These are phyloP conservation scores for Sporothrix curviconia DNA, from an alignment of 2,329 filamentous ascomycete species.

Conservation along the genomic window DNA sequence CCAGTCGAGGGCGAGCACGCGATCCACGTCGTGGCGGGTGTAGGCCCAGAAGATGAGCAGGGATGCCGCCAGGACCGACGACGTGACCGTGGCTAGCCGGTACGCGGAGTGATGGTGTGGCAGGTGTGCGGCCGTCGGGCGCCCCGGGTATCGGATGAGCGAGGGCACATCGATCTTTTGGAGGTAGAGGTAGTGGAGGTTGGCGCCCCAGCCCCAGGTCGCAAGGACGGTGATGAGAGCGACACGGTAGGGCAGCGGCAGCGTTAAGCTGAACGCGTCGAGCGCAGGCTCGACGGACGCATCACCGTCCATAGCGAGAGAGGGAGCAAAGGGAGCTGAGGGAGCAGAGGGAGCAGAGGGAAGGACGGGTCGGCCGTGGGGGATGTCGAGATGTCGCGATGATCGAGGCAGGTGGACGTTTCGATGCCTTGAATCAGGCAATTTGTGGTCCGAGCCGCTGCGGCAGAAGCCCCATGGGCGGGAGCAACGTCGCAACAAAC, in stretches of 20 bases:
- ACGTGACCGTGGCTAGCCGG: conserved; percentile 72
- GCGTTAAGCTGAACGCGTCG: conserved; percentile 78
- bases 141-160: conserved; percentile 78
- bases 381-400: neutral
- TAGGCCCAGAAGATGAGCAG: conserved; percentile 77
- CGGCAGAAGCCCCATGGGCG: conserved; percentile 12
- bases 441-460: conserved; percentile 8
- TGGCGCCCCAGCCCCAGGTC: conserved; percentile 91
- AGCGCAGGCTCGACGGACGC: conserved; percentile 62
- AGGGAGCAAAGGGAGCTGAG: conserved; percentile 1
- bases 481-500: neutral
- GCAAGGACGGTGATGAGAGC: conserved; percentile 78
- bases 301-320: conserved; percentile 61
- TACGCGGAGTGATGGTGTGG: conserved; percentile 79
- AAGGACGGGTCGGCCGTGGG: neutral
- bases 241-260: conserved; percentile 85
- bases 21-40: conserved; percentile 61
- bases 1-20: conserved; percentile 74
- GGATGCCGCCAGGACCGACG: conserved; percentile 62
- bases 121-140: conserved; percentile 60
- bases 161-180: conserved; percentile 80
- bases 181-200: conserved; percentile 77
- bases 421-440: conserved; percentile 8
- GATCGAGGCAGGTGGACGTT: neutral
- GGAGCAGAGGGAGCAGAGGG: neutral